Evolutionary conservation across 257 asterid genomes (phyloP).

Genomic region (Eustoma russellianum): DNA sequence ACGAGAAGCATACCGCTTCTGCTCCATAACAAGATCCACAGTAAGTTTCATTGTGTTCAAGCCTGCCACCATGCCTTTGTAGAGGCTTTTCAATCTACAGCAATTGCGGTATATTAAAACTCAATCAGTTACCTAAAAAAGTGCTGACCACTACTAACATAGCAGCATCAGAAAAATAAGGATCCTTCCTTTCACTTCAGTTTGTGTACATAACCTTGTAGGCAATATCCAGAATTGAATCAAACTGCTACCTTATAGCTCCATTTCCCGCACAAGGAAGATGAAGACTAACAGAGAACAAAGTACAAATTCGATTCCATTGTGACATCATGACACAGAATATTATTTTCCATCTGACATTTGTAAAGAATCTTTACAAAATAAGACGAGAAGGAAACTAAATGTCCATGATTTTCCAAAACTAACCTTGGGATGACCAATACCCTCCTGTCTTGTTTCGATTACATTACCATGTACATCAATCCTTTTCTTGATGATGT

Average conservation of each 20-base stretch:
- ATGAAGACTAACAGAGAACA: neutral
- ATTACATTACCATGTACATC: conserved; percentile 86
- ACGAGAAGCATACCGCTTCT: conserved; percentile 54
- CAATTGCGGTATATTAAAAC: neutral
- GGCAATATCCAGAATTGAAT: neutral
- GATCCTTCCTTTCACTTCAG: too few relatives aligned
- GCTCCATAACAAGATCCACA: conserved; percentile 98
- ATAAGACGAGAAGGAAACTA: neutral
- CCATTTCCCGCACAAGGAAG: neutral
- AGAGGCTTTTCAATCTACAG: conserved; percentile 71
- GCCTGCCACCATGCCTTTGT: conserved; percentile 96
- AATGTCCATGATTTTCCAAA: neutral
- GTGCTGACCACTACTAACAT: neutral
- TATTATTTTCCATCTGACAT: too few relatives aligned
- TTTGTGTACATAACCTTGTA: neutral
- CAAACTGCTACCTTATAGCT: neutral
- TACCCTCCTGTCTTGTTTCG: conserved; percentile 84
- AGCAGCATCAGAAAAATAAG: neutral
- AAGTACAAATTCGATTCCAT: neutral
- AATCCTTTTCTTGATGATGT: conserved; percentile 85
- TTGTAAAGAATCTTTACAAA: neutral
- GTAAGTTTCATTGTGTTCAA: conserved; percentile 93
- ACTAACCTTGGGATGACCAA: conserved; percentile 81
- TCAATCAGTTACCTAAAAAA: neutral
- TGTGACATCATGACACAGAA: neutral